Percentiles rank a stretch among this genome's conserved stretches.
Conservation (phyloP, 495 filamentous ascomycete genomes). For the Xylaria venustula region DNA sequence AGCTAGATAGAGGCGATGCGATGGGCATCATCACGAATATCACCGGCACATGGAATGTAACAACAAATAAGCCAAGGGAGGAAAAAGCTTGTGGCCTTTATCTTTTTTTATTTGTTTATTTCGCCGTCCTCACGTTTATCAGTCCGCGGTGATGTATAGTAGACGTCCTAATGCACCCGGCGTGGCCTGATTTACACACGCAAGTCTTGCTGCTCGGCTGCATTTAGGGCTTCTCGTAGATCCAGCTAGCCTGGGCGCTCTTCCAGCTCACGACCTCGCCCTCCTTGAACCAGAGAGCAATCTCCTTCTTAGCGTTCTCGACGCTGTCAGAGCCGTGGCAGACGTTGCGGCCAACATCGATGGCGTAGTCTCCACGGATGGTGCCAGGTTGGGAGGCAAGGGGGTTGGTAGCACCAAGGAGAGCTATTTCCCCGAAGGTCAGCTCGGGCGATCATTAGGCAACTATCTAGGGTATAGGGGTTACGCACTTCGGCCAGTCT, state of each 20-base stretch:
- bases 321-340: slow-evolving; percentile 99
- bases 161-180: not conserved
- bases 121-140: not conserved
- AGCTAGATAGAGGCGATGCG: not conserved
- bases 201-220: not conserved
- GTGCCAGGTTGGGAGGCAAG: slow-evolving; percentile 89
- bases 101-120: not conserved
- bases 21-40: not conserved
- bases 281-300: slow-evolving; percentile 91
- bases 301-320: slow-evolving; percentile 99
- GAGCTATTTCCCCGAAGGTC: slow-evolving; percentile 45
- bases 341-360: slow-evolving; percentile 94
- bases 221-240: slow-evolving; percentile 77
- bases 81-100: not conserved
- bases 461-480: not conserved
- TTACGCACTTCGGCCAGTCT: slow-evolving; percentile 84
- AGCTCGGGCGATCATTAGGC: slow-evolving; percentile 5
- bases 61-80: not conserved
- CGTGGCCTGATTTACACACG: not conserved
- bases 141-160: not conserved
- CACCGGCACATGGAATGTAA: not conserved
- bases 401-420: slow-evolving; percentile 98
- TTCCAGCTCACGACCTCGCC: slow-evolving; percentile 81
- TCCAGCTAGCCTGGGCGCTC: slow-evolving; percentile 77
- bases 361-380: slow-evolving; percentile 66